Evolutionary conservation across 805 yeast genomes (phyloP).

Genomic region (Wickerhamiella dianesei): DNA sequence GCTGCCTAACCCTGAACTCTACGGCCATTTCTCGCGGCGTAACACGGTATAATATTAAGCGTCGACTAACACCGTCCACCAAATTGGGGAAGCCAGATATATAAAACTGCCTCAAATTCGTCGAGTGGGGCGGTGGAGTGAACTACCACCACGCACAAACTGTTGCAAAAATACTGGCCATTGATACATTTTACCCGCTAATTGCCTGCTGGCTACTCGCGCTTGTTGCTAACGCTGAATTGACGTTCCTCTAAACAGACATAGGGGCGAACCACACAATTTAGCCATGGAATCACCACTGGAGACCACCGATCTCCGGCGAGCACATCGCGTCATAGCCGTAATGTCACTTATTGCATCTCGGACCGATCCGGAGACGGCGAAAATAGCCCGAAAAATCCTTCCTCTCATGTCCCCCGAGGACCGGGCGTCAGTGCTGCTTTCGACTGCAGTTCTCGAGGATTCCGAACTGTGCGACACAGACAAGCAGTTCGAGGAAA

Average conservation of each 20-base stretch:
- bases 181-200: too few relatives aligned
- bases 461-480: neutral
- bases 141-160: too few relatives aligned
- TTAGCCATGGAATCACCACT: neutral
- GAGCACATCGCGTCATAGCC: neutral
- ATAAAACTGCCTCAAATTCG: too few relatives aligned
- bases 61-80: too few relatives aligned
- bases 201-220: too few relatives aligned
- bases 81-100: too few relatives aligned
- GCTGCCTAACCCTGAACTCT: too few relatives aligned
- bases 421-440: neutral
- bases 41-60: too few relatives aligned
- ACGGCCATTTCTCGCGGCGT: too few relatives aligned
- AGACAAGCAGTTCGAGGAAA: neutral
- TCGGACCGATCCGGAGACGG: neutral
- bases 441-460: conserved; percentile 1
- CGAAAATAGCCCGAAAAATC: neutral
- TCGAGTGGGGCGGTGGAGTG: too few relatives aligned
- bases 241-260: neutral
- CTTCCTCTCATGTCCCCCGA: neutral
- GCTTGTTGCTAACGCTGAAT: neutral
- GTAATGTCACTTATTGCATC: neutral
- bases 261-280: too few relatives aligned
- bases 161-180: too few relatives aligned
- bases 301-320: neutral